Conservation (phyloP, 768 basidiomycete species). For the Pleurotus djamor region DNA sequence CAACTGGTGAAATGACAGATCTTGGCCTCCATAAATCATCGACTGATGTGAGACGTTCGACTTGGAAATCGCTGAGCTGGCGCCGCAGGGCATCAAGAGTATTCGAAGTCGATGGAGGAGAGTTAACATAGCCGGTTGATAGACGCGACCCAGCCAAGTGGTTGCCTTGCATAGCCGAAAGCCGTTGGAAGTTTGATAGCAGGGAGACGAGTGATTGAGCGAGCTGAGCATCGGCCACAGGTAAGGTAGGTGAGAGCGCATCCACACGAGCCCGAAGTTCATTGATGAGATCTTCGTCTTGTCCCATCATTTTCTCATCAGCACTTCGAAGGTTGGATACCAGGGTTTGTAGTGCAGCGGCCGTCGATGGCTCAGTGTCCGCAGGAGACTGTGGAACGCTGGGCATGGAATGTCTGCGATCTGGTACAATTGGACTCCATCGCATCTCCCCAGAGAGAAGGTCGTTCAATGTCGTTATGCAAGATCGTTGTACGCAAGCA, state of each 20-base stretch:
- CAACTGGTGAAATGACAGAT: constrained; percentile 38
- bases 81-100: constrained; percentile 62
- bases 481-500: constrained; percentile 67
- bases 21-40: constrained; percentile 26
- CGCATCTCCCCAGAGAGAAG: constrained; percentile 51
- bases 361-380: constrained; percentile 30
- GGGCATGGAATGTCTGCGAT: constrained; percentile 62
- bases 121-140: constrained; percentile 7
- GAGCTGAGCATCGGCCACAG: constrained; percentile 54
- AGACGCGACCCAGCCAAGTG: constrained; percentile 7
- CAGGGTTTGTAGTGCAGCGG: constrained; percentile 60
- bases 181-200: constrained; percentile 62
- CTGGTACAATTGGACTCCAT: constrained; percentile 57
- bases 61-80: constrained; percentile 66
- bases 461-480: constrained; percentile 70
- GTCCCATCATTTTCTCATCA: constrained; percentile 49
- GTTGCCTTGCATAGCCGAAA: constrained; percentile 41
- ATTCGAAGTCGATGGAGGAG: constrained; percentile 22
- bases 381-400: constrained; percentile 31
- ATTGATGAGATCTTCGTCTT: constrained; percentile 51
- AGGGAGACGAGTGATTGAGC: constrained; percentile 70
- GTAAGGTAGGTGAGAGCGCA: constrained; percentile 37
- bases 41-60: constrained; percentile 48
- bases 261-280: constrained; percentile 62
- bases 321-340: constrained; percentile 59